phyloP scores from a whole-genome alignment of 495 filamentous ascomycete genomes.

The Trypethelium eluteriae region DNA sequence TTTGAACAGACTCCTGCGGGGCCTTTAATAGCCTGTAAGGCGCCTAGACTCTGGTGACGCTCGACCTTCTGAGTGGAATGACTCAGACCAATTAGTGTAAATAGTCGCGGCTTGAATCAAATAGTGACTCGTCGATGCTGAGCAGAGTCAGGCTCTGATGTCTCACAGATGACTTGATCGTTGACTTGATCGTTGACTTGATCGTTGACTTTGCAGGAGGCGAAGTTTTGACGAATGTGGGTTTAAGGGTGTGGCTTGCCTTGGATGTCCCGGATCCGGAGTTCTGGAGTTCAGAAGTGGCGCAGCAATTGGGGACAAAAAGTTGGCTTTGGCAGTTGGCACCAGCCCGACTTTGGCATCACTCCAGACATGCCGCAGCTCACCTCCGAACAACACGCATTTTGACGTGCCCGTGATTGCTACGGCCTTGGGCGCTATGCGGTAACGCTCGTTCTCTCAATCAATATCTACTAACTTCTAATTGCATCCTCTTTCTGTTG shows the following conservation, averaged over 20 bases:
- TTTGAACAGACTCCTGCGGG: background rate
- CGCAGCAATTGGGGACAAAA: constrained; percentile 6
- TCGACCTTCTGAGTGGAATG: background rate
- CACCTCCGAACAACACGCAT: background rate
- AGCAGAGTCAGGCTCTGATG: background rate
- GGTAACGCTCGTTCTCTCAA: background rate
- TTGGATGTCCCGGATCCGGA: background rate
- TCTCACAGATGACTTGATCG: background rate
- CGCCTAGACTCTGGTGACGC: background rate
- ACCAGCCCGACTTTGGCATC: constrained; percentile 11
- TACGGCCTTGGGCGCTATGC: background rate
- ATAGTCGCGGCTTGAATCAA: background rate
- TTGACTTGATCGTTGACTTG: background rate
- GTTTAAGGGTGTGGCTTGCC: constrained; percentile 3
- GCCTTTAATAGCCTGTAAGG: background rate
- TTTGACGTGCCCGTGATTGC: background rate
- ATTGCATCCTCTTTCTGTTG: background rate
- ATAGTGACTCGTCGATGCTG: background rate
- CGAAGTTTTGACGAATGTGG: constrained; percentile 11
- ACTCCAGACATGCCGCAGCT: constrained; percentile 9
- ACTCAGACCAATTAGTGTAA: background rate
- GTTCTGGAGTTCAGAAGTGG: background rate
- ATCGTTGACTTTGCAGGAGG: background rate
- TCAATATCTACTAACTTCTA: background rate
- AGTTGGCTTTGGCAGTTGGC: background rate